Base-by-base conservation (phyloP, 345 rosid genomes). In the Heritiera fomes region DNA sequence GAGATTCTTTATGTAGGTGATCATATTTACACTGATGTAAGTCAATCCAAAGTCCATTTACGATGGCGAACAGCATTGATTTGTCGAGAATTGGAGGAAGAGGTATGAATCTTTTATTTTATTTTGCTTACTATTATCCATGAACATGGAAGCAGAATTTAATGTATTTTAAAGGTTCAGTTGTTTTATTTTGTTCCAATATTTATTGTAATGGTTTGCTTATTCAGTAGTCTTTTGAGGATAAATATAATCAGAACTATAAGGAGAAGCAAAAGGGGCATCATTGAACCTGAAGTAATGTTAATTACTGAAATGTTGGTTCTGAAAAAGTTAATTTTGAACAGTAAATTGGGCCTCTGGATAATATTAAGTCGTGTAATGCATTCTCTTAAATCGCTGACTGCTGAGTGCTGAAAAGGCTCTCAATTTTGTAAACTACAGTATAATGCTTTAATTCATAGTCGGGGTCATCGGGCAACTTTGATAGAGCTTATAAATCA, bases 1-100 rank as follows among this genome's bases (percentile, higher is more conserved):
- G 98, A 95, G 79, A 91, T 95, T 80, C 81, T 95, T 75, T 95
- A 93, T 82, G 98, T 95, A 10, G 98, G 98, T 73, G 98, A 93
- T 80, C 98, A 93, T 84, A 95, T 95, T 59, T 95, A 95, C 87
- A 93, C 98, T 77, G 98, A 95, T 87, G 98, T 95, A 55, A 93
- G 97, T 72, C 94, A 89, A 80, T 95, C 99, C 46, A 93, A 95
- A 88, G 92, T 93, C 62, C 97, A 95, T 86, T 87, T 90, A 77
- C 88, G 97, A 70, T 95, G 99, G 99, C 88, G 98, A 81, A 95
- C 99, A 12, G 96, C 98, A 11, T 83, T 95, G 50, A 91, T 95
- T 80, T 93, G 97, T 84, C 92, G 97, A 84, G 99, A 95, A 86
- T 77, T 95, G 78, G 98, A 95, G 82, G 97, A 95, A 73, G 98